Conservation (phyloP, 208 protist species). For the Tritrichomonas musculus region DNA sequence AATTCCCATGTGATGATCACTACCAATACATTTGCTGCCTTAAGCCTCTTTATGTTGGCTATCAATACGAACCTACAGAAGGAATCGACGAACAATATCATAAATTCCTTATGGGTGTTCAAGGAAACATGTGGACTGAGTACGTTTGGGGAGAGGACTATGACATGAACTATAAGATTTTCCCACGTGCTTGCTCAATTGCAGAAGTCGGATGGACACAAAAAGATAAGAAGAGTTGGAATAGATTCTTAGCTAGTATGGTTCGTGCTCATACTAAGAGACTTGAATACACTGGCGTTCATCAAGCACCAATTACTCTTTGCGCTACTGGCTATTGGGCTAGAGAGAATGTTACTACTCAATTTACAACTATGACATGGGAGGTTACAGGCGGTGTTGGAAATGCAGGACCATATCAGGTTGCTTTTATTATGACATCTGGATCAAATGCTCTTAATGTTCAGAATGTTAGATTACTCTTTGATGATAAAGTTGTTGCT, state of each 20-base stretch:
- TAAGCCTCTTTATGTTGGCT: neutral
- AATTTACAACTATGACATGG: neutral
- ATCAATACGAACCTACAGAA: neutral
- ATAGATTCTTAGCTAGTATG: neutral
- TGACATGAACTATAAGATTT: neutral
- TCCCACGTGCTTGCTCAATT: neutral
- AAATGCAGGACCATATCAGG: neutral
- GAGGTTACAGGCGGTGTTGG: neutral
- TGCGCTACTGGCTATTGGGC: neutral
- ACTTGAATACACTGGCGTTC: neutral
- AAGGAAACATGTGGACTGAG: neutral
- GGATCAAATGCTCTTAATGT: neutral
- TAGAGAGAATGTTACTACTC: neutral
- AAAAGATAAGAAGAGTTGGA: neutral
- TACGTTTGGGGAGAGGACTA: neutral
- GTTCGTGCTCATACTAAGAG: neutral
- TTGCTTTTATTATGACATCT: neutral
- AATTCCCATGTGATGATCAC: neutral
- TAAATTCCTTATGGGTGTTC: neutral
- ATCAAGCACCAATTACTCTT: neutral
- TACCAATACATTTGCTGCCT: neutral
- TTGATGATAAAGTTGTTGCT: neutral
- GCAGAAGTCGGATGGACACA: neutral
- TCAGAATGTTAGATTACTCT: neutral
- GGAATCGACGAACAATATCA: neutral